These are phyloP conservation scores for Dichotomocladium elegans DNA, from an alignment of 371 early-diverging fungal species.

Conservation along the genomic window DNA sequence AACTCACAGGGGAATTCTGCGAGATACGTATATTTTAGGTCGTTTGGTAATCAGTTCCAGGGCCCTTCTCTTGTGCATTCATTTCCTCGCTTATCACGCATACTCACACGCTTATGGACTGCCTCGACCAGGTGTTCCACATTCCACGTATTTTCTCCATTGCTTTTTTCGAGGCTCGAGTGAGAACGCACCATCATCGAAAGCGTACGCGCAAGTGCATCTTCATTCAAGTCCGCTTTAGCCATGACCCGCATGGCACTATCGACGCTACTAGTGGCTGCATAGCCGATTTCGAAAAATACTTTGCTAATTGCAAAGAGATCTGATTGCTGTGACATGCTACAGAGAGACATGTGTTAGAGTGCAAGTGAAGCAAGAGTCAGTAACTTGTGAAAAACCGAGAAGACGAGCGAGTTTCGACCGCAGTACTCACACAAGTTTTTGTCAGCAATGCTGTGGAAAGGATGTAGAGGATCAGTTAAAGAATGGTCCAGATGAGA, in stretches of 20 bases:
- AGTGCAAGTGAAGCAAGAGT: no score
- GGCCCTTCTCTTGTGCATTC: not conserved
- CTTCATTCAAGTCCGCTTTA: slow-evolving; percentile 18
- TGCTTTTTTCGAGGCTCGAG: slow-evolving; percentile 17
- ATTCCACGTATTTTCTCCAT: slow-evolving; percentile 28
- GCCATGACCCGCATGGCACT: slow-evolving; percentile 34
- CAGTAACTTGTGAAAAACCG: no score
- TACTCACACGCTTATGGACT: slow-evolving; percentile 21
- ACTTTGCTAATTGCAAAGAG: slow-evolving; percentile 21
- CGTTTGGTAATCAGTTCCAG: not conserved
- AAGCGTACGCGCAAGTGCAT: slow-evolving; percentile 28
- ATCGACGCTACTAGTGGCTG: slow-evolving; percentile 17
- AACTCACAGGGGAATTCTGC: slow-evolving; percentile 56
- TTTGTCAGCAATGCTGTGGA: no score
- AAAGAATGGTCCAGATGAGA: no score
- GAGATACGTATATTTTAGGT: not conserved
- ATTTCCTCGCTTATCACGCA: not conserved
- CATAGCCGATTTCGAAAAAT: slow-evolving; percentile 28
- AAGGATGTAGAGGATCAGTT: no score
- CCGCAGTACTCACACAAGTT: no score
- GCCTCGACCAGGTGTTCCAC: slow-evolving; percentile 32
- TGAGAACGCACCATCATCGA: slow-evolving; percentile 34
- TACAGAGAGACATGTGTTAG: no score
- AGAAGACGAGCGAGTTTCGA: no score
- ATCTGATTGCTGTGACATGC: slow-evolving; percentile 15